These are phyloP conservation scores for Aspergillus eucalypticola DNA, from an alignment of 2,329 filamentous ascomycete genomes.

Conservation along the genomic window DNA sequence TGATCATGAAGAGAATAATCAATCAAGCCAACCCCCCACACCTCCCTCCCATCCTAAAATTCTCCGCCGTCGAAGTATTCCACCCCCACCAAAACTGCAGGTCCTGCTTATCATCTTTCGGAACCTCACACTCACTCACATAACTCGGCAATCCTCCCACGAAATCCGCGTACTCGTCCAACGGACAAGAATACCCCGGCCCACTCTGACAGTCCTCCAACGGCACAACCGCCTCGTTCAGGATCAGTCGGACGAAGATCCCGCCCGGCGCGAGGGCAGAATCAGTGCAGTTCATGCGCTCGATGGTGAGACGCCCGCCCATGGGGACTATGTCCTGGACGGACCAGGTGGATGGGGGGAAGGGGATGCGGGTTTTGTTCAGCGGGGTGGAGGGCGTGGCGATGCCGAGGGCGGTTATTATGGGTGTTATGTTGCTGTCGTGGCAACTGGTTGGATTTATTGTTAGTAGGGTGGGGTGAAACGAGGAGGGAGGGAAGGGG, in stretches of 20 bases:
- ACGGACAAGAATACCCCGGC: conserved; percentile 22
- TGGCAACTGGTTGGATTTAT: not conserved
- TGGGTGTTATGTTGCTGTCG: conserved; percentile 23
- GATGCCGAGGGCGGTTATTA: conserved; percentile 23
- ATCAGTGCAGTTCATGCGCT: conserved; percentile 23
- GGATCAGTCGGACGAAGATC: conserved; percentile 21
- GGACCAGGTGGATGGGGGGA: conserved; percentile 17
- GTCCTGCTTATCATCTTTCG: not conserved
- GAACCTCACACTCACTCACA: not conserved
- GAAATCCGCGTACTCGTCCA: conserved; percentile 16
- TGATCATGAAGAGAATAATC: too few relatives aligned
- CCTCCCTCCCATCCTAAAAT: not conserved
- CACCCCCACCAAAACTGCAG: conserved; percentile 1
- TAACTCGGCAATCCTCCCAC: conserved; percentile 14
- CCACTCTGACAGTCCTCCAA: conserved; percentile 18
- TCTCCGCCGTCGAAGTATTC: not conserved
- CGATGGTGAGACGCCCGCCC: conserved; percentile 25
- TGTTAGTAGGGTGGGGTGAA: too few relatives aligned
- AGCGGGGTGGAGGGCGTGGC: conserved; percentile 19
- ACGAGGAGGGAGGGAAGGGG: not conserved
- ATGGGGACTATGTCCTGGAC: conserved; percentile 23
- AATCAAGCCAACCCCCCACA: conserved; percentile 2
- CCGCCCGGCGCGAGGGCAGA: conserved; percentile 17
- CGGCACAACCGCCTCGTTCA: conserved; percentile 27
- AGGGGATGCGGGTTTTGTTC: conserved; percentile 21